Evolutionary conservation across 192 early-diverging fungal species (phyloP).

Genomic region (Geranomyces variabilis): DNA sequence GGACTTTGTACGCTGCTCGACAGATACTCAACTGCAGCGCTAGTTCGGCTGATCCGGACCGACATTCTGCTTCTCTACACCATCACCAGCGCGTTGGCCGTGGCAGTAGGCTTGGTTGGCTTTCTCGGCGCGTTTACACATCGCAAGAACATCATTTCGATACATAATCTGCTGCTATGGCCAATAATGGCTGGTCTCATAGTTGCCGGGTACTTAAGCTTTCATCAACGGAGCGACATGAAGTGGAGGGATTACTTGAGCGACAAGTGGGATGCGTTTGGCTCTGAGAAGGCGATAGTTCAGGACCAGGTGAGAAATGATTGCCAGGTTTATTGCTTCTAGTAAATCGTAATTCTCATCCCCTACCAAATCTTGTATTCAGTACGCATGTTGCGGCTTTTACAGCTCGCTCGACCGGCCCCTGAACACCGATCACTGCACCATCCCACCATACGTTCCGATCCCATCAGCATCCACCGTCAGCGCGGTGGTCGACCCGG

Average conservation of each 20-base stretch:
- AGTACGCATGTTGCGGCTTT: slow-evolving; percentile 41
- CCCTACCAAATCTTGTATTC: not conserved
- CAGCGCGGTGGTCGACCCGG: not conserved
- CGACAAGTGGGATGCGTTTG: slow-evolving; percentile 25
- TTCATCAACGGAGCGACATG: slow-evolving; percentile 10
- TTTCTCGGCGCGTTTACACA: slow-evolving; percentile 42
- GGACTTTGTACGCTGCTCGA: slow-evolving; percentile 18
- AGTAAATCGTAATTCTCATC: too few species aligned
- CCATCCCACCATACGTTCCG: not conserved
- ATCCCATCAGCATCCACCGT: not conserved
- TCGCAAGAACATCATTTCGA: slow-evolving; percentile 23
- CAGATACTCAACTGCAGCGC: not conserved
- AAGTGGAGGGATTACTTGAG: slow-evolving; percentile 17
- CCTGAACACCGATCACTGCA: not conserved
- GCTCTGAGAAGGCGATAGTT: not conserved
- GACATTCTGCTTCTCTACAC: slow-evolving; percentile 31
- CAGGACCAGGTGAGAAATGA: slow-evolving; percentile 25
- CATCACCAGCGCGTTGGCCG: not conserved
- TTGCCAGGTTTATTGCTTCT: too few species aligned
- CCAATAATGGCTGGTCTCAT: slow-evolving; percentile 23
- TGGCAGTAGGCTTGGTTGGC: slow-evolving; percentile 28
- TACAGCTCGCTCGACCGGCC: slow-evolving; percentile 37
- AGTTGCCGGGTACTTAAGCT: slow-evolving; percentile 30
- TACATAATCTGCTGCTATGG: slow-evolving; percentile 32
- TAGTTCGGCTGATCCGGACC: slow-evolving; percentile 19